Conservation (phyloP, 2,329 filamentous ascomycete species). For the Alternaria postmessia region DNA sequence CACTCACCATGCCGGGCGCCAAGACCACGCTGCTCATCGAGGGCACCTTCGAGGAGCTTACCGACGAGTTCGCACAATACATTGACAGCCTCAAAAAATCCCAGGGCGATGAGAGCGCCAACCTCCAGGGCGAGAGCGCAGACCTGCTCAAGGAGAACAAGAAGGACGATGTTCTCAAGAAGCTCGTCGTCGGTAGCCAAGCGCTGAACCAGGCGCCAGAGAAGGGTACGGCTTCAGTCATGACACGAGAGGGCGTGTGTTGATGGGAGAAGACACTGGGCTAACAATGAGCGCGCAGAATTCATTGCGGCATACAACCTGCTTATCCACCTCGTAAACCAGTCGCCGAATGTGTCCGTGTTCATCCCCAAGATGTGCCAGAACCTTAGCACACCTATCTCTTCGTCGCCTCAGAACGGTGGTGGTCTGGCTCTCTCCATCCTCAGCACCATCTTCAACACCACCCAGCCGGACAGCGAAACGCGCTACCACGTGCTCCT, state of each 20-base stretch:
- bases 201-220: constrained; percentile 86
- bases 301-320: constrained; percentile 97
- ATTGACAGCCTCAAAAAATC: constrained; percentile 80
- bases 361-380: constrained; percentile 88
- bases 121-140: constrained; percentile 69
- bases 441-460: constrained; percentile 96
- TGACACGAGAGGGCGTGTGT: constrained; percentile 9
- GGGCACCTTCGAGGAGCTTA: constrained; percentile 91
- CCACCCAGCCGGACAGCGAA: constrained; percentile 74
- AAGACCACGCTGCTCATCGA: constrained; percentile 77
- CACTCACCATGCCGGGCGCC: constrained; percentile 64
- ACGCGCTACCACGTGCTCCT: constrained; percentile 90
- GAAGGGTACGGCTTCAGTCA: constrained; percentile 65
- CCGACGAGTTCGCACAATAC: constrained; percentile 93
- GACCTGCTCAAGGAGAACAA: constrained; percentile 73
- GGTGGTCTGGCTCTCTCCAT: constrained; percentile 86
- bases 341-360: constrained; percentile 83
- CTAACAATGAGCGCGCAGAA: constrained; percentile 62
- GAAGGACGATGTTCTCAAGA: constrained; percentile 85
- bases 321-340: constrained; percentile 88
- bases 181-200: constrained; percentile 81
- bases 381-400: constrained; percentile 84
- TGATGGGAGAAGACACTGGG: constrained; percentile 14
- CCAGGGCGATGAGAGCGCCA: constrained; percentile 61
- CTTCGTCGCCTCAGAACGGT: constrained; percentile 85